Base-by-base conservation (phyloP, 352 stramenopile species). In the Achlya hypogyna region DNA sequence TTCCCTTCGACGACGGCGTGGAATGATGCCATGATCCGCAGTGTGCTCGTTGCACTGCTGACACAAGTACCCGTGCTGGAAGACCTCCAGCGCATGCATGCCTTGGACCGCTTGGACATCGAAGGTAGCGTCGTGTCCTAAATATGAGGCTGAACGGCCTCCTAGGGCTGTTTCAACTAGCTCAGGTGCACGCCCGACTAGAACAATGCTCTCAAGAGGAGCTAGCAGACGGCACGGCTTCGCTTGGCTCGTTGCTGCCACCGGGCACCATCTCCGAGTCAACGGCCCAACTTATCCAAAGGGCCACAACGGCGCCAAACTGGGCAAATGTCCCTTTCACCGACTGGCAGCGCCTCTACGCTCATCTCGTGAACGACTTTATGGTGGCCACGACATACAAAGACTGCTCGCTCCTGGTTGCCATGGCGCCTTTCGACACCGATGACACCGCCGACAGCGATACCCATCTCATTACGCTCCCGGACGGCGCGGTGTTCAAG, bases 341-440 rank as follows among this genome's bases (percentile, higher is more conserved):
- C 18, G 70, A 75, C n/a, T 75, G 88, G 22, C 70, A 75, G 52
- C 66, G 62, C 22, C 73, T 92, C 34, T 91, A 87, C 69, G 63
- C 73, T 35, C 74, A 86, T 52, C 62, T 91, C 6, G 63, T 87
- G 58, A 82, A 89, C 71, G 72, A 81, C 1, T 92, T 93, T 70
- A 78, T 89, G 31, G 85, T 93, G 49, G 85, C 85, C 10, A 92
- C 83, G 35, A 93, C 85, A 38, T 76, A 91, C 47, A 93, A 93
- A 54, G 85, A 93, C 74, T 93, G 85, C 51, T 93, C 85, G 29
- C 65, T 92, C 69, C 65, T 93, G 71, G 53, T 93, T 28, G 89
- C 78, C 42, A 68, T 93, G 58, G 79, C 81, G 0, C 81, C 82
- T 1, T 78, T 73, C 53, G 74, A 83, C 45, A 58, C 69, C 38